Evolutionary conservation across 148 eudicot genomes (phyloP), one percentile per base, ranked within the genome.

Genomic region (Spergularia bocconei): DNA sequence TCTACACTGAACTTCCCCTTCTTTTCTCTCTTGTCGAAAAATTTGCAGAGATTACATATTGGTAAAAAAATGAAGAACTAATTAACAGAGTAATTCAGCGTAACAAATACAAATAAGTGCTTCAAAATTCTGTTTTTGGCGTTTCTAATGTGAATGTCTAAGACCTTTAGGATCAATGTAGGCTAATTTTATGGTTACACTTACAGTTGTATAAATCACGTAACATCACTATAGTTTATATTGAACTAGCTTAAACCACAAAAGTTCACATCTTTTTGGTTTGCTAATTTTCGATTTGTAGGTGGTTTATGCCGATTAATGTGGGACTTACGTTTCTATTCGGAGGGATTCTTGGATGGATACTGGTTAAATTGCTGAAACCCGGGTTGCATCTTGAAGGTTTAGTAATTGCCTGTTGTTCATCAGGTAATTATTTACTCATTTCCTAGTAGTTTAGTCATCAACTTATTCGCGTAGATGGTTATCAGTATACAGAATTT

Each of bases 271-370:
- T 70, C 48, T 23, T 23, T 36, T 11, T 70, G 0, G 38, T 16
- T 56, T 14, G 16, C 10, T 53, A 6, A 4, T 2, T 47, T 7
- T 66, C 17, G 19, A 73, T 54, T 41, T 81, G 71, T 80, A 93
- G 98, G 98, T 93, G 95, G 97, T 91, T 87, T 79, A 94, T 94
- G 98, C 91, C 90, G 11, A 53, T 94, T 10, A 94, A 93, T 58
- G 89, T 88, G 16, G 97, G 95, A 12, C 75, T 94, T 41, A 94
- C 96, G 44, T 91, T 94, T 80, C 54, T 94, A 9, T 65, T 90
- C 39, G 97, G 98, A 83, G 92, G 96, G 69, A 75, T 76, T 33
- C 83, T 94, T 56, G 97, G 98, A 80, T 87, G 97, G 96, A 82
- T 86, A 29, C 84, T 85, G 56, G 90, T 88, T 10, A 94, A 89